Conservation (phyloP, 805 yeast species). For the Candida ascalaphidarum region DNA sequence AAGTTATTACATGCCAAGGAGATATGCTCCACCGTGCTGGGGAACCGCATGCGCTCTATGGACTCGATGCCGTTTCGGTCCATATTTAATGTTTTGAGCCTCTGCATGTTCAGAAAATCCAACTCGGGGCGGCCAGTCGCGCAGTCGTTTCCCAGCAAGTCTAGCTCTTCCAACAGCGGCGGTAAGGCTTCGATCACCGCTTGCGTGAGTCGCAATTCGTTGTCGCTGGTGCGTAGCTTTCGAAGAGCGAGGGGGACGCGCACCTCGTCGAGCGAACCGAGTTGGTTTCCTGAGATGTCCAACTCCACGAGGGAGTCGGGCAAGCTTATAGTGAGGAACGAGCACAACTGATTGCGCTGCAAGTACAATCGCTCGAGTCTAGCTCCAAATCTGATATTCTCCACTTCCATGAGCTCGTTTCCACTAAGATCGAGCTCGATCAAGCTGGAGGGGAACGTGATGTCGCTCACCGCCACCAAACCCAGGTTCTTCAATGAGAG, state of each 20-base stretch:
- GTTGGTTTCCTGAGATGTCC: too few relatives aligned
- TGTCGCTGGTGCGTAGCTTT: too few relatives aligned
- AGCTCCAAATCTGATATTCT: slow-evolving; percentile 7
- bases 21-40: slow-evolving; percentile 1
- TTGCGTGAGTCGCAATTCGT: too few relatives aligned
- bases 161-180: too few relatives aligned
- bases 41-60: slow-evolving; percentile 3
- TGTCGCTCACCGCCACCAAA: slow-evolving; percentile 7
- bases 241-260: too few relatives aligned
- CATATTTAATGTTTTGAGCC: slow-evolving; percentile 2
- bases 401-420: slow-evolving; percentile 9
- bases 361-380: slow-evolving; percentile 2
- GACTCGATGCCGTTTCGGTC: slow-evolving; percentile 3
- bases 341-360: not conserved
- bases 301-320: too few relatives aligned
- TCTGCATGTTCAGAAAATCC: not conserved
- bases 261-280: too few relatives aligned
- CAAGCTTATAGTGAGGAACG: not conserved
- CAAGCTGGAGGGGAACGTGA: slow-evolving; percentile 9
- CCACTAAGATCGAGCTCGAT: slow-evolving; percentile 6
- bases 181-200: too few relatives aligned
- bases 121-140: too few relatives aligned
- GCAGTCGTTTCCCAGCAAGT: too few relatives aligned
- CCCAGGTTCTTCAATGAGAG: slow-evolving; percentile 13
- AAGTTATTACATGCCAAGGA: slow-evolving; percentile 3